These are phyloP conservation scores for Cytospora mali DNA, from an alignment of 2,329 filamentous ascomycete genomes.

Conservation along the genomic window DNA sequence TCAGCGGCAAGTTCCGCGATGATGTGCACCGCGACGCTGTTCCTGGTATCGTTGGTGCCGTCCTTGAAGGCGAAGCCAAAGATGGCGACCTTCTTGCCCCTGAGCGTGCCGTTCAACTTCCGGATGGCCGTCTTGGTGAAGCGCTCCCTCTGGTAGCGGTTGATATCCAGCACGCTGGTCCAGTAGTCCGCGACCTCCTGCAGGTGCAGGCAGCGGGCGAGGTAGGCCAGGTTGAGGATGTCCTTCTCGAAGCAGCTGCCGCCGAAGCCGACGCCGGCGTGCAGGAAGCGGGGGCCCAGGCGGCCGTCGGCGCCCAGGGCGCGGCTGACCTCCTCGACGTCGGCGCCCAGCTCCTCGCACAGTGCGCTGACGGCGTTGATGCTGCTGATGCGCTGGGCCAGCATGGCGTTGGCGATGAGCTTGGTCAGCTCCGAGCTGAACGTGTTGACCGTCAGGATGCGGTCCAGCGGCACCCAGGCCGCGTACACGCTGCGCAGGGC, in stretches of 20 bases:
- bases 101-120: conserved; percentile 56
- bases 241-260: conserved; percentile 68
- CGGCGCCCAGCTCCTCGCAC: conserved; percentile 61
- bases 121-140: conserved; percentile 57
- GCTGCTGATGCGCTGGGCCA: conserved; percentile 65
- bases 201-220: conserved; percentile 58
- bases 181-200: conserved; percentile 63
- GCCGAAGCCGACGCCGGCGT: conserved; percentile 64
- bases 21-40: conserved; percentile 56
- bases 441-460: conserved; percentile 60
- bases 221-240: conserved; percentile 59
- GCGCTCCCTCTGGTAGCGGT: conserved; percentile 59
- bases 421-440: conserved; percentile 66
- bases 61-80: conserved; percentile 67
- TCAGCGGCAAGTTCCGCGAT: conserved; percentile 55
- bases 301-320: conserved; percentile 59
- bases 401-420: conserved; percentile 63
- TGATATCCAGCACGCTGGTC: conserved; percentile 59
- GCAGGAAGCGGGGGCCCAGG: conserved; percentile 59
- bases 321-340: conserved; percentile 58
- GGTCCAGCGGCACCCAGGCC: conserved; percentile 55
- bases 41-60: conserved; percentile 60
- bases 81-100: conserved; percentile 58
- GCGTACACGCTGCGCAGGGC: conserved; percentile 56
- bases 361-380: conserved; percentile 65